These are phyloP conservation scores for Saksenaea oblongispora DNA, from an alignment of 371 early-diverging fungal species.

Conservation along the genomic window DNA sequence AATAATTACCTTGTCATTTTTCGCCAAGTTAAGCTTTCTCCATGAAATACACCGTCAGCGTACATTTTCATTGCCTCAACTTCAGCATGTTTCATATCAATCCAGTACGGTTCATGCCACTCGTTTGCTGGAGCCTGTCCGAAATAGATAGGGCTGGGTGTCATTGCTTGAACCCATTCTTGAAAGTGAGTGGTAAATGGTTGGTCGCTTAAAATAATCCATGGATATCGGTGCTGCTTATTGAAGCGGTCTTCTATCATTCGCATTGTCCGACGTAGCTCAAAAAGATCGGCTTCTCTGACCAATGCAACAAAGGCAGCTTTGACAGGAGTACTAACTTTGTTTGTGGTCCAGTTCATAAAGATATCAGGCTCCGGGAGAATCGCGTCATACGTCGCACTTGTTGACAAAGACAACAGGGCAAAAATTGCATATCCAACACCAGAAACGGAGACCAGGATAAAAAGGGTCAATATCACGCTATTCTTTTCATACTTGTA, in stretches of 20 bases:
- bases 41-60: slow-evolving; percentile 8
- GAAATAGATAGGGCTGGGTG: slow-evolving; percentile 27
- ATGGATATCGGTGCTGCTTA: slow-evolving; percentile 31
- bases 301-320: slow-evolving; percentile 30
- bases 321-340: slow-evolving; percentile 11
- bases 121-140: slow-evolving; percentile 28
- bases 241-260: slow-evolving; percentile 38
- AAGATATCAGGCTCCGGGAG: neutral
- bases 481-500: neutral
- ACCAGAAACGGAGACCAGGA: neutral
- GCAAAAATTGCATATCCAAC: neutral
- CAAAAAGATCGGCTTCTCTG: slow-evolving; percentile 25
- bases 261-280: slow-evolving; percentile 28
- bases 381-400: neutral
- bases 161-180: slow-evolving; percentile 13
- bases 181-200: slow-evolving; percentile 26
- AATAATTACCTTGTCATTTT: slow-evolving; percentile 28
- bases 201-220: slow-evolving; percentile 36
- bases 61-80: slow-evolving; percentile 13
- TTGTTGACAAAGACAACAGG: neutral
- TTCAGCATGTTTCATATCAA: slow-evolving; percentile 33
- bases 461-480: neutral
- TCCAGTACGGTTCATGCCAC: slow-evolving; percentile 38
- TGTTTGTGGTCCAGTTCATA: neutral
- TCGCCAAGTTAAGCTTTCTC: slow-evolving; percentile 27